Evolutionary conservation across 2,329 filamentous ascomycete species (phyloP).

Genomic region (Curvularia lunata): DNA sequence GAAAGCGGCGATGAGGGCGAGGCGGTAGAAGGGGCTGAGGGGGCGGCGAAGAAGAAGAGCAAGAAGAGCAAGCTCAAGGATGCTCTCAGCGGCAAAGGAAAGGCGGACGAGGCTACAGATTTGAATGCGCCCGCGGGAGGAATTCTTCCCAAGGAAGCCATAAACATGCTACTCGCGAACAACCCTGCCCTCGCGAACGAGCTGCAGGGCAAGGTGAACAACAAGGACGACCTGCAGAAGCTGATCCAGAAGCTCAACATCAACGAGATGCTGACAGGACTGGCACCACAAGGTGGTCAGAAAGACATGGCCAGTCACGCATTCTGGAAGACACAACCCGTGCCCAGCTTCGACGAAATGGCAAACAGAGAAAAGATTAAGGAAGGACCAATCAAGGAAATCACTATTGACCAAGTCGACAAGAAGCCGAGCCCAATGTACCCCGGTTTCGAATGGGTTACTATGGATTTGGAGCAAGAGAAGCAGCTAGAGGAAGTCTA

Average conservation of each 20-base stretch:
- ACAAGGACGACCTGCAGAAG: slow-evolving; percentile 49
- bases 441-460: slow-evolving; percentile 91
- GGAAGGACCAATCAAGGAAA: slow-evolving; percentile 84
- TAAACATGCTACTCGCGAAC: slow-evolving; percentile 45
- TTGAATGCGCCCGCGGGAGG: slow-evolving; percentile 38
- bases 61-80: slow-evolving; percentile 68
- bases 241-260: slow-evolving; percentile 68
- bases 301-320: slow-evolving; percentile 98
- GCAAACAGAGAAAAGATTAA: slow-evolving; percentile 54
- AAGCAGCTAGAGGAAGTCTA: slow-evolving; percentile 86
- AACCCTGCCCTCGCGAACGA: slow-evolving; percentile 50
- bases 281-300: slow-evolving; percentile 82
- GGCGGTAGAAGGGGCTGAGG: slow-evolving; percentile 45
- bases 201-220: slow-evolving; percentile 39
- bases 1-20: slow-evolving; percentile 45
- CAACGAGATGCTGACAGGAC: slow-evolving; percentile 74
- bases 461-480: slow-evolving; percentile 81
- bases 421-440: slow-evolving; percentile 75
- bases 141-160: slow-evolving; percentile 47
- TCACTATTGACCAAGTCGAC: slow-evolving; percentile 78
- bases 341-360: slow-evolving; percentile 74
- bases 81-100: slow-evolving; percentile 46
- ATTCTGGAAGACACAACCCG: slow-evolving; percentile 98
- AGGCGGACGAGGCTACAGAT: slow-evolving; percentile 33
- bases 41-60: slow-evolving; percentile 66